phyloP scores from a whole-genome alignment of 805 yeast genomes.

The Komagataella populi region DNA sequence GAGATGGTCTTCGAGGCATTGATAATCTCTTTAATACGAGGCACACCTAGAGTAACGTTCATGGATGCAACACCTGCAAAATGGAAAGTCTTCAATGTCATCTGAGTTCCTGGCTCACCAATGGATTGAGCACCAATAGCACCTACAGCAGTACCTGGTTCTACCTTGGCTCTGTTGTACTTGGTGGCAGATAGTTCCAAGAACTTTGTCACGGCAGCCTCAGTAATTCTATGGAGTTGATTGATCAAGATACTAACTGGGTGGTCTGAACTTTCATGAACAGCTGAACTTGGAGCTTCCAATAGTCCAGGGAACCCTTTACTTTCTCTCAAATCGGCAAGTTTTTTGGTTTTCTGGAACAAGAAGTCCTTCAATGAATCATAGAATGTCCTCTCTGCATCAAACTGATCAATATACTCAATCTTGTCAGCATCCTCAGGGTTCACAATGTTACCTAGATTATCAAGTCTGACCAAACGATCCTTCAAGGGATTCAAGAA shows the following conservation, averaged over 20 bases:
- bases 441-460: constrained; percentile 42
- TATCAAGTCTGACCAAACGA: constrained; percentile 53
- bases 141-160: constrained; percentile 98
- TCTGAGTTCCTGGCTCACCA: constrained; percentile 99
- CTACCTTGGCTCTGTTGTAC: constrained; percentile 83
- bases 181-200: constrained; percentile 66
- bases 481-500: constrained; percentile 50
- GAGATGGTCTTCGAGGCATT: constrained; percentile 92
- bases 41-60: constrained; percentile 98
- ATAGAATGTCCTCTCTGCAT: constrained; percentile 81
- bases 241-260: constrained; percentile 32
- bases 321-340: constrained; percentile 43
- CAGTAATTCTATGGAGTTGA: constrained; percentile 58
- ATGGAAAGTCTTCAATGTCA: constrained; percentile 71
- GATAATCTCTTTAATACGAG: constrained; percentile 97
- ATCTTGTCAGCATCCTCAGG: constrained; percentile 31
- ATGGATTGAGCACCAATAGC: constrained; percentile 98
- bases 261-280: constrained; percentile 7
- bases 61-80: constrained; percentile 99
- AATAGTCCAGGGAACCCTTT: constrained; percentile 34
- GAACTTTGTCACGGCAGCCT: constrained; percentile 46
- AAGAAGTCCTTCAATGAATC: constrained; percentile 59
- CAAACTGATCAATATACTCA: constrained; percentile 68
- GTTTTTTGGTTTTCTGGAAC: constrained; percentile 33
- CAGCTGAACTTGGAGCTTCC: constrained; percentile 30